Evolutionary conservation across 805 yeast species (phyloP).

Genomic region (Pichia thaimueangensis): DNA sequence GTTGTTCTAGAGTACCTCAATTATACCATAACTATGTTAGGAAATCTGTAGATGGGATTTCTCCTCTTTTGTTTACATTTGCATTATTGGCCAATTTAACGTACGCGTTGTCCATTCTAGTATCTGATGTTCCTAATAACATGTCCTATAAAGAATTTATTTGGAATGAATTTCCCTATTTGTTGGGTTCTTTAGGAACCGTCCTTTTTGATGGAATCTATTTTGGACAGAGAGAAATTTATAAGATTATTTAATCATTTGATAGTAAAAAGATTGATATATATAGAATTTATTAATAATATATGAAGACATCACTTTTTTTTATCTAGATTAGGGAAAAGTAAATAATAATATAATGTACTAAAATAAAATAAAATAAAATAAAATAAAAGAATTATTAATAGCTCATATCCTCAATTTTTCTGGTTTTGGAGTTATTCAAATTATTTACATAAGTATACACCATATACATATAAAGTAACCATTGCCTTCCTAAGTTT

Average conservation of each 20-base stretch:
- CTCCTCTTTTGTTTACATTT: slow-evolving; percentile 71
- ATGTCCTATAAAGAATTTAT: slow-evolving; percentile 43
- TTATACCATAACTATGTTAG: slow-evolving; percentile 66
- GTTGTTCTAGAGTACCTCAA: slow-evolving; percentile 81
- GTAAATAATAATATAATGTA: too few relatives aligned
- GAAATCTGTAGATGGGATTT: slow-evolving; percentile 80
- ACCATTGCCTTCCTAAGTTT: too few relatives aligned
- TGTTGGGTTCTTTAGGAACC: slow-evolving; percentile 84
- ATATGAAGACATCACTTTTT: too few relatives aligned
- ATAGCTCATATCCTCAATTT: too few relatives aligned
- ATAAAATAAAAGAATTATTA: too few relatives aligned
- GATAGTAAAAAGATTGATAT: too few relatives aligned
- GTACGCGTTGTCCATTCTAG: slow-evolving; percentile 68
- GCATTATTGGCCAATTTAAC: slow-evolving; percentile 75
- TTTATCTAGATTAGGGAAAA: too few relatives aligned
- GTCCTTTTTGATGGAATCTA: slow-evolving; percentile 66
- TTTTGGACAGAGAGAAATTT: slow-evolving; percentile 48
- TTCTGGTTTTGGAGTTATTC: too few relatives aligned
- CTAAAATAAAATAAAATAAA: too few relatives aligned
- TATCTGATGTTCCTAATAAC: slow-evolving; percentile 48
- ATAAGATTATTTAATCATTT: slow-evolving; percentile 1
- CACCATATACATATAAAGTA: too few relatives aligned
- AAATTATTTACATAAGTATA: too few relatives aligned
- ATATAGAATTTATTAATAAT: too few relatives aligned
- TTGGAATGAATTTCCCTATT: slow-evolving; percentile 67